Base-by-base conservation (phyloP, 2,329 filamentous ascomycete genomes). In the Pseudogymnoascus sp. region DNA sequence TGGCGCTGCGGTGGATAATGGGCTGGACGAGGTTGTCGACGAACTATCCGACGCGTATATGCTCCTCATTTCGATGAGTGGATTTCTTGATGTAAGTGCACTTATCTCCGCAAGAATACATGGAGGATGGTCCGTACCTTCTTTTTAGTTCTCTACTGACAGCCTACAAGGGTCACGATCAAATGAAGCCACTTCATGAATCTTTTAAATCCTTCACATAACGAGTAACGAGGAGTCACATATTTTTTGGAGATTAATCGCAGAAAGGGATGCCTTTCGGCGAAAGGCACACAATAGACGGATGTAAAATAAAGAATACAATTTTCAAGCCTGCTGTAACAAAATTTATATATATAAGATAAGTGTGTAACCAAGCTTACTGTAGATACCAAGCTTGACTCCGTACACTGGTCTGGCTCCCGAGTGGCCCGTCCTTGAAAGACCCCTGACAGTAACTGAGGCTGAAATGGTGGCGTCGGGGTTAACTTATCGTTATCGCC, bases 21-120 rank as follows among this genome's bases (percentile, higher is more conserved):
- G 75, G 41, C 77, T 85, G 36, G 84, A 85, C 60, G 79, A 85
- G 61, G 83, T 84, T 65, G 77, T 96, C 37, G 82, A 84, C 57
- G 90, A 93, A 67, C 75, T 97, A 66, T 90, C 92, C 5, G 91
- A 96, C 72, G 87, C 90, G 54, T 90, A 94, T 70, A 87, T 93
- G 74, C 80, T 94, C 61, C 79, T 97, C 65, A 89, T 97, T 69
- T 82, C 86, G 31, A 85, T 91, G 37, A 95, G 90, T 8, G 87
- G 85, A 44, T 97, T 96, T 73, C 77, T 96, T 60, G 89, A 97
- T 80, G 92, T 96, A 78, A 76, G 84, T 76, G 40, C 8, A 39
- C 35, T 59, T 17, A 10, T 26, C 9, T n/a, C n/a, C 44, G n/a
- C 41, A 5, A 9, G 24, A 24, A 24, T 47, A 44, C 10, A 31